Evolutionary conservation across 345 rosid genomes (phyloP), one percentile per base, ranked within the genome.

Genomic region (Citrus trifoliata): DNA sequence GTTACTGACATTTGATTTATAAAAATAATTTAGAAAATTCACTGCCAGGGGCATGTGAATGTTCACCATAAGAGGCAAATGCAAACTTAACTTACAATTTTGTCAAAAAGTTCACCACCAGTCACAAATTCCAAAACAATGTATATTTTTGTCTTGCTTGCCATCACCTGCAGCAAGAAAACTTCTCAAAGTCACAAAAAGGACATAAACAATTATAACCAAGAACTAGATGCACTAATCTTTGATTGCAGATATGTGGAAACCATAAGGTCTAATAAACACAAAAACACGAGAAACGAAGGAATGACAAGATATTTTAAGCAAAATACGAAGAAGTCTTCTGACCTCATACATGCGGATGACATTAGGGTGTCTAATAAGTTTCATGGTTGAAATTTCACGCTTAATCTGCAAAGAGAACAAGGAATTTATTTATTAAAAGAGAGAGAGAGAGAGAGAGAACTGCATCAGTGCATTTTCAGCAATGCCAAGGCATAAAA

Each of bases 41-140:
- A 70, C 60, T 58, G 69, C 40, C 55, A 19, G 7, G 30, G n/a
- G 7, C 22, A 65, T 22, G 18, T 78, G 10, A 19, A 60, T 25
- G 6, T 62, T 33, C 59, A 42, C 67, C 19, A 58, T 27, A 42
- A 70, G 35, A 42, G 67, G 40, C 58, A 33, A 65, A 65, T 22
- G 60, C 73, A 81, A 72, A 7, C 22, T n/a, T 61, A 13, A 70
- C 95, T 90, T 88, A 97, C 99, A 82, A 97, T 97, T 88, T 90
- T 93, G 86, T 97, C 98, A 77, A 97, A 94, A 82, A 96, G 98
- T 88, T 97, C 99, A 33, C 98, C 98, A 40, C 99, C 99, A 65
- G 99, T 94, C 28, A 92, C 95, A 56, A 97, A 92, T 78, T 97
- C 95, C 86, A 97, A 70, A 55, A 97, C 98, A 38, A 97, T 94